A percentile compares a stretch with the other conserved stretches of the same genome.
Evolutionary conservation across 164 flowering plant genomes (phyloP).

Genomic region (Amborella trichopoda): DNA sequence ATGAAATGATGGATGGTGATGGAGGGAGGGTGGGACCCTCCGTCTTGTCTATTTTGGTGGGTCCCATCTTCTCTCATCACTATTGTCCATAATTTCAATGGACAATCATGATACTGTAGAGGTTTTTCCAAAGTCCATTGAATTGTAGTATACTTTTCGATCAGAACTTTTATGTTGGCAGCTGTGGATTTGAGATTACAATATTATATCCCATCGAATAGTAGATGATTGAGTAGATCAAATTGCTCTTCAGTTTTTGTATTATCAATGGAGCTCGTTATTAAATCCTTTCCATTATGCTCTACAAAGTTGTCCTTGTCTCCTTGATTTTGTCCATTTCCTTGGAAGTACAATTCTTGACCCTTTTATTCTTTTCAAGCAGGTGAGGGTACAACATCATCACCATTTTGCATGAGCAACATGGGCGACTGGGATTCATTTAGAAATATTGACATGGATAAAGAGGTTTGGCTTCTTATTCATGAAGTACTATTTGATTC

Average conservation of each 20-base stretch:
- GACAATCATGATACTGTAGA: too few species aligned
- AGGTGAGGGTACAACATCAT: constrained; percentile 72
- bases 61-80: too few species aligned
- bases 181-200: neutral
- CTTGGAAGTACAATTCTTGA: neutral
- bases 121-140: too few species aligned
- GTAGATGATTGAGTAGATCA: neutral
- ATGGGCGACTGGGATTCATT: constrained; percentile 74
- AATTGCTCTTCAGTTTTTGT: neutral
- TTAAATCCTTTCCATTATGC: neutral
- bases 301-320: neutral
- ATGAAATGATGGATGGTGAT: too few species aligned
- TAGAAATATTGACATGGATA: constrained; percentile 91
- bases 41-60: too few species aligned
- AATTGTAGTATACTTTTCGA: neutral
- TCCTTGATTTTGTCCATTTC: neutral
- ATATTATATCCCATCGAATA: neutral
- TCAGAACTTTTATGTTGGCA: neutral
- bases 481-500: too few species aligned
- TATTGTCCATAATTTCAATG: too few species aligned
- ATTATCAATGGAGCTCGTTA: too few species aligned
- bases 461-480: constrained; percentile 45
- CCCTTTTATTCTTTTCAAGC: constrained; percentile 10
- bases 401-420: constrained; percentile 79
- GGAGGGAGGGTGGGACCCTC: too few species aligned